Percentiles rank a stretch among this genome's conserved stretches.
These are phyloP conservation scores for Hyaloscypha finlandica DNA, from an alignment of 495 filamentous ascomycete species.

Conservation along the genomic window DNA sequence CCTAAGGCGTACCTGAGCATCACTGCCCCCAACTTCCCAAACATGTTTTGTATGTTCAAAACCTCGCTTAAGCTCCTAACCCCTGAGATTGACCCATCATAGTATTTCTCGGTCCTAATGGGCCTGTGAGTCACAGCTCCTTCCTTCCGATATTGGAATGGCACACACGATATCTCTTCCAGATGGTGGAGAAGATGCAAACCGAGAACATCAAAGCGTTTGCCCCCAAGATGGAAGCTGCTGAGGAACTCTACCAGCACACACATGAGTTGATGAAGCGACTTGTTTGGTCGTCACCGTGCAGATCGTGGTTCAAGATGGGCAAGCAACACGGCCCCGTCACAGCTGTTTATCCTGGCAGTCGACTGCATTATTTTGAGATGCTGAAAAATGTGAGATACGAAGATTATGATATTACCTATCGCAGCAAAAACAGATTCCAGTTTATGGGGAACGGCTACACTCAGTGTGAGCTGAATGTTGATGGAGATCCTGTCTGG, in stretches of 20 bases:
- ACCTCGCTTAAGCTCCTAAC: conserved; percentile 20
- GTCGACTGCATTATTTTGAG: conserved; percentile 50
- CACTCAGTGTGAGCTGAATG: conserved; percentile 11
- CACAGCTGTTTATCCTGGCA: conserved; percentile 37
- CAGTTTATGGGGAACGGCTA: conserved; percentile 25
- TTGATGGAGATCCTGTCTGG: conserved; percentile 23
- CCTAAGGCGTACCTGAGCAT: conserved; percentile 66
- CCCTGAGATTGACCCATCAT: background rate
- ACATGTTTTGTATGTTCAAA: conserved; percentile 47
- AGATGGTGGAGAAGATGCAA: conserved; percentile 60
- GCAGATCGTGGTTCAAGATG: conserved; percentile 39
- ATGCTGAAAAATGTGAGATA: conserved; percentile 44
- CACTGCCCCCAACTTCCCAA: conserved; percentile 63
- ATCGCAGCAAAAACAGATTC: conserved; percentile 14
- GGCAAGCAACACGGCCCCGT: conserved; percentile 35
- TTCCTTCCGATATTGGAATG: conserved; percentile 56
- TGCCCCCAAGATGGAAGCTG: conserved; percentile 48
- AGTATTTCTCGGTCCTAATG: conserved; percentile 55
- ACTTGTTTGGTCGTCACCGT: conserved; percentile 50
- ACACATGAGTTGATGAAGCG: conserved; percentile 60
- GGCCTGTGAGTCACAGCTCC: conserved; percentile 42
- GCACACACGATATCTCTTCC: conserved; percentile 58
- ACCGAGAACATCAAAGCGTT: conserved; percentile 63
- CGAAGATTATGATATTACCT: conserved; percentile 49
- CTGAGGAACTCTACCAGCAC: conserved; percentile 64